Percentiles rank a stretch among this genome's conserved stretches.
These are phyloP conservation scores for Fusarium brevicatenulatum DNA, from an alignment of 2,329 filamentous ascomycete species.

Conservation along the genomic window DNA sequence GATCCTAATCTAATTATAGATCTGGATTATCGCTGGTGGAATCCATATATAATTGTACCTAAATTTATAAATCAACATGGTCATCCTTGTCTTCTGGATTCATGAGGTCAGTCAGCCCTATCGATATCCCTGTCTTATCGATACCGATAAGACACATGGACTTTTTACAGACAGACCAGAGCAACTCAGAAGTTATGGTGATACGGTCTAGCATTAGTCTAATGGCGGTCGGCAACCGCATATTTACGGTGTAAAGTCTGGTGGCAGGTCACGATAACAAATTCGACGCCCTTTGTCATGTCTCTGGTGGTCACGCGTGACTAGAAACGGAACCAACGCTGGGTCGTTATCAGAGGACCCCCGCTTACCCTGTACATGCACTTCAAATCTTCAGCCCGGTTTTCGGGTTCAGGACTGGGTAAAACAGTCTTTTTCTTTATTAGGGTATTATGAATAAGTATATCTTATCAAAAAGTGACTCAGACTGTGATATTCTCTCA, in stretches of 20 bases:
- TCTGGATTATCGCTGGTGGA: accelerated
- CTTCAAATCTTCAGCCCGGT: accelerated
- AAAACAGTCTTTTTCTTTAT: accelerated
- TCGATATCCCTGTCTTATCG: neutral
- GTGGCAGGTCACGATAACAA: neutral
- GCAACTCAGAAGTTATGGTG: accelerated
- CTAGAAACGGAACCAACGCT: neutral
- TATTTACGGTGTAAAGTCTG: neutral
- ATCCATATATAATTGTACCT: neutral
- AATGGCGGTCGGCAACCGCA: neutral
- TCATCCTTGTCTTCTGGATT: neutral
- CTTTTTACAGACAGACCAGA: neutral
- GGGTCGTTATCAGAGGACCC: neutral
- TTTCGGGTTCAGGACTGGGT: accelerated
- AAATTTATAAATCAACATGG: neutral
- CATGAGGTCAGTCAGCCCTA: neutral
- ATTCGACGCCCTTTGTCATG: neutral
- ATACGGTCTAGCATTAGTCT: neutral
- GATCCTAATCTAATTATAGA: neutral
- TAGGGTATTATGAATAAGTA: too few species aligned
- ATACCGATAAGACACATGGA: neutral
- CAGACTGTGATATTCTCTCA: accelerated
- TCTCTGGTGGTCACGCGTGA: neutral
- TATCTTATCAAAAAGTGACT: accelerated
- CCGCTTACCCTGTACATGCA: neutral